Base-by-base conservation (phyloP, 768 basidiomycete genomes). In the Tubosaeta sp. region DNA sequence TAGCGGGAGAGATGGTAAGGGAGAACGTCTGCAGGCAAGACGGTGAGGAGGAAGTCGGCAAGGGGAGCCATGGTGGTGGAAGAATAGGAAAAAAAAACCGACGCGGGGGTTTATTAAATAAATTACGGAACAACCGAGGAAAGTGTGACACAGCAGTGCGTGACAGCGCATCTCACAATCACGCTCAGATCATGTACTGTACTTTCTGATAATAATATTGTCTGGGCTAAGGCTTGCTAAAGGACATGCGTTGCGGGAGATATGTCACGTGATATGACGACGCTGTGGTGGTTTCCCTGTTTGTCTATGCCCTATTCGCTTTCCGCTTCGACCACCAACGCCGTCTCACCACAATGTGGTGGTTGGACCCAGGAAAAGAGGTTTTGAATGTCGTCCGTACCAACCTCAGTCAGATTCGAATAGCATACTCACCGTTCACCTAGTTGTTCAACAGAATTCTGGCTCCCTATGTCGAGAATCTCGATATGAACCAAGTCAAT, bases 401-500 rank as follows among this genome's bases (percentile, higher is more conserved):
- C 44, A 14, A 6, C 44, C 29, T 8, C 18, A 40, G 10, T 32
- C 30, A 6, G 45, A 44, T 19, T 38, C 43, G n/a, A 6, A 35
- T 25, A n/a, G 27, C 24, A 40, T 30, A 34, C 25, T 38, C 36
- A 49, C 42, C 25, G 25, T 14, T 18, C 9, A 13, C 25, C 24
- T 52, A 83, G 89, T 67, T 93, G 59, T 89, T 96, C 73, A 94
- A 94, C 68, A 83, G 88, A 57, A 88, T 94, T 56, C 82, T 96
- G 44, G 90, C 90, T 24, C 94, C 92, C 0, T 97, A 97, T 79
- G 87, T 97, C 57, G 92, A 94, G 74, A 95, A 97, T 65, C 73
- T 99, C 67, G 94, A 97, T 69, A 81, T 93, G 66, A 87, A 91
- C 65, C 91, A 94, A 69, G 87, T 98, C 44, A 94, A 94, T 64